Evolutionary conservation across 345 rosid species (phyloP).

Genomic region (Syzygium aromaticum): DNA sequence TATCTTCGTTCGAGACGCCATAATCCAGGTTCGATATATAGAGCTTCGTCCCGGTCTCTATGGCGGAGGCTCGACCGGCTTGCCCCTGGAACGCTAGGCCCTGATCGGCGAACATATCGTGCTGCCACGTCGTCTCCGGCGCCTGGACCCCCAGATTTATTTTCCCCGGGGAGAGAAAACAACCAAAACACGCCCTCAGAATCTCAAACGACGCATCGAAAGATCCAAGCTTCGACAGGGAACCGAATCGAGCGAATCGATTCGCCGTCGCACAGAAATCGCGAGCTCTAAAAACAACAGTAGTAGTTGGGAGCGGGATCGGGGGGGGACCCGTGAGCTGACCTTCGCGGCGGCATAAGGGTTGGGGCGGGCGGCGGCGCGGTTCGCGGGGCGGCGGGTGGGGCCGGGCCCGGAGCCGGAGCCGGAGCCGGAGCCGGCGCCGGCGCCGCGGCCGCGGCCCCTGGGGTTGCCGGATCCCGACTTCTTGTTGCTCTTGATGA

Average conservation of each 20-base stretch:
- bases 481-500: constrained; percentile 75
- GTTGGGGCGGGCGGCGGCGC: constrained; percentile 46
- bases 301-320: background rate
- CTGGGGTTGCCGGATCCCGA: constrained; percentile 53
- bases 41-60: constrained; percentile 96
- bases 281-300: background rate
- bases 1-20: constrained; percentile 92
- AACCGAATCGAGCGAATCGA: background rate
- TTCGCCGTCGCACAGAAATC: background rate
- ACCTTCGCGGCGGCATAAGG: constrained; percentile 51
- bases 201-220: background rate
- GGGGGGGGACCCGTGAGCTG: constrained; percentile 7
- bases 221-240: background rate
- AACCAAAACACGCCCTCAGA: constrained; percentile 3
- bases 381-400: constrained; percentile 55
- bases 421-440: constrained; percentile 37
- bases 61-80: constrained; percentile 45
- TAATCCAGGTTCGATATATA: constrained; percentile 83
- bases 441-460: constrained; percentile 43
- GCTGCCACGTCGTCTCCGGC: constrained; percentile 86
- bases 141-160: constrained; percentile 40
- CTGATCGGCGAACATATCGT: constrained; percentile 67
- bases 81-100: constrained; percentile 25
- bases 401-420: constrained; percentile 33
- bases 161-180: background rate